Evolutionary conservation across 345 rosid genomes (phyloP), one percentile per base, ranked within the genome.

Genomic region (Brassica carinata): DNA sequence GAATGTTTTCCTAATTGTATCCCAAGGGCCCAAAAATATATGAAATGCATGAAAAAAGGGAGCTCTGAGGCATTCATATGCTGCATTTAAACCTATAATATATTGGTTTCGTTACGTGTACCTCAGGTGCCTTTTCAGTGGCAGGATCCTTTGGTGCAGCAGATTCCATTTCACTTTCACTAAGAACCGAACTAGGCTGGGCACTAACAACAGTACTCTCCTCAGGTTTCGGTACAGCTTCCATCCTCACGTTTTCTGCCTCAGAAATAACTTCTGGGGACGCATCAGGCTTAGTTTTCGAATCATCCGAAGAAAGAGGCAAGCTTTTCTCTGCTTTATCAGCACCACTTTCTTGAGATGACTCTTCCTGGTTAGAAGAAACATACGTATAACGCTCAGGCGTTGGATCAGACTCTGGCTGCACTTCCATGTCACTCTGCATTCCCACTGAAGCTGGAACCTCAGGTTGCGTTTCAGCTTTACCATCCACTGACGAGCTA

Each of bases 361-460:
- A 34, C 75, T 68, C 84, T 71, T 89, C 84, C 34, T 81, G 83
- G 71, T 57, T 79, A 43, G 83, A 79, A 64, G 77, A 76, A 53
- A 83, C 36, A 68, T 71, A 30, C 7, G 61, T 55, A 17, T 55
- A 84, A 72, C 88, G 83, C 45, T 84, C 88, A 72, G 74, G 51
- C 19, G 63, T 51, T 62, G 45, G 79, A 79, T 89, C 88, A 40
- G 82, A 79, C 76, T 65, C 80, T 3, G 83, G 84, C 57, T 82
- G 76, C 68, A 73, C 75, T 31, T 17, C 23, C 7, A 5, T 6
- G 1, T 55, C 61, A 55, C 61, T 15, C 61, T 6, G 23, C 26
- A 55, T 2, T n/a, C 58, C 58, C 58, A 53, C 58, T 5, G 19
- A 53, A 53, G 58, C 58, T 51, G 58, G 58, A n/a, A 51, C 9